Percentiles rank a stretch among this genome's conserved stretches.
These are phyloP conservation scores for Pseudotulostoma volvatum DNA, from an alignment of 495 filamentous ascomycete genomes.

Conservation along the genomic window DNA sequence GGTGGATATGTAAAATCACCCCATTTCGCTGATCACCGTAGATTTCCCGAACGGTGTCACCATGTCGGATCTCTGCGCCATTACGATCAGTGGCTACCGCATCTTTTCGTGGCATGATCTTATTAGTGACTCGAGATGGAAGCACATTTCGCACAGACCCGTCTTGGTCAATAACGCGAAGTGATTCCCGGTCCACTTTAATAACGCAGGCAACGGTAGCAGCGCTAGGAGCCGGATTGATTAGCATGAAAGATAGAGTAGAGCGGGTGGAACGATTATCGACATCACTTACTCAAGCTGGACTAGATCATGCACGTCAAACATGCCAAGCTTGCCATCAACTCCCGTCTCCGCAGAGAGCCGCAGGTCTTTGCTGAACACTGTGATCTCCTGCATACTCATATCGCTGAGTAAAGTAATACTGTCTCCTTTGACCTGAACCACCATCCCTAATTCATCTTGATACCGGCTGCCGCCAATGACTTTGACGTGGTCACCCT, in stretches of 20 bases:
- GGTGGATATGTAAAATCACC: constrained; percentile 80
- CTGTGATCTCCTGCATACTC: constrained; percentile 81
- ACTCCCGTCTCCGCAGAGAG: constrained; percentile 82
- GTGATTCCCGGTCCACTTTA: constrained; percentile 85
- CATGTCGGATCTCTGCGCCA: constrained; percentile 79
- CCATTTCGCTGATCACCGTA: constrained; percentile 73
- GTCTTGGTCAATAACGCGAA: constrained; percentile 83
- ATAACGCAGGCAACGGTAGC: constrained; percentile 83
- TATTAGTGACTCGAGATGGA: constrained; percentile 81
- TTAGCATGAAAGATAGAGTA: constrained; percentile 15
- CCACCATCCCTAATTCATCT: constrained; percentile 94
- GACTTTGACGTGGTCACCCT: constrained; percentile 96
- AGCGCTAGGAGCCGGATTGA: constrained; percentile 32
- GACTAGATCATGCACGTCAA: constrained; percentile 81
- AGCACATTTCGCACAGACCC: constrained; percentile 65
- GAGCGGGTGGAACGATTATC: neutral
- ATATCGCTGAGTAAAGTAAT: constrained; percentile 87
- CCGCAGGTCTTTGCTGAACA: constrained; percentile 93
- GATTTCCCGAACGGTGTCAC: constrained; percentile 83
- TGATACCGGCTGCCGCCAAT: constrained; percentile 86
- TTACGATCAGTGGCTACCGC: constrained; percentile 86
- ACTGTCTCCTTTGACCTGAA: constrained; percentile 74
- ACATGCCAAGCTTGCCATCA: constrained; percentile 62
- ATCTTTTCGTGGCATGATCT: constrained; percentile 57
- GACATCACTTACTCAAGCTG: constrained; percentile 77